Evolutionary conservation across 2,329 filamentous ascomycete genomes (phyloP), one percentile per base, ranked within the genome.

Genomic region (Fusarium brevicatenulatum): DNA sequence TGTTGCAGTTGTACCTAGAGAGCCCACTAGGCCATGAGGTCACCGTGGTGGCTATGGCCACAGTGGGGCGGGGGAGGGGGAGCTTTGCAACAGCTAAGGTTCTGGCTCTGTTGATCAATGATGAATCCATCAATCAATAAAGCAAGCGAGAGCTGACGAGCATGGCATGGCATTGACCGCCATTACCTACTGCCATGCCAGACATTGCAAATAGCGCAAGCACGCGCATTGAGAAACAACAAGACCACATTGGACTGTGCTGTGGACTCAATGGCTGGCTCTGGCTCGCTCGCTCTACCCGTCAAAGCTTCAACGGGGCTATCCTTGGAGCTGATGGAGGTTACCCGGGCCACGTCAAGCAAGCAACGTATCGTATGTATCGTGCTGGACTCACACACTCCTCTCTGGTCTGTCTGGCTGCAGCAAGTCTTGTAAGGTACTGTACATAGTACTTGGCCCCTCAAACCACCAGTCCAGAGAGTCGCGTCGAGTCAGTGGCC

Each of bases 1-100:
- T 18, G 42, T 44, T 43, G 15, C 23, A 61, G 64, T 43, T 58
- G 37, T 39, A 37, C 16, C 36, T 37, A 36, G 28, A 44, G 37
- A 63, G 61, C 42, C 57, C 49, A 42, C 32, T 61, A 65, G 64
- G 37, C 69, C 73, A 78, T 78, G 76, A 78, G 76, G 75, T 78
- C 76, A 78, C 76, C 64, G 56, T 67, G 64, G 58, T 73, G 66
- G 62, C 66, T 67, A 63, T 71, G 68, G 68, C 58, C 57, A 64
- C 57, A 64, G 71, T 64, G 71, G 71, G 71, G 70, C 71, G 34
- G 44, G 42, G 44, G 58, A 68, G 67, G 40, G 53, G 49, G 55
- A 71, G 70, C 70, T 73, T 58, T 53, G 70, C 55, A 73, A 70
- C 50, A 71, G 63, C 70, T 70, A 37, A 37, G 42, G 32, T 37